Evolutionary conservation across 2,329 filamentous ascomycete species (phyloP).

Genomic region (Fusarium keratoplasticum): DNA sequence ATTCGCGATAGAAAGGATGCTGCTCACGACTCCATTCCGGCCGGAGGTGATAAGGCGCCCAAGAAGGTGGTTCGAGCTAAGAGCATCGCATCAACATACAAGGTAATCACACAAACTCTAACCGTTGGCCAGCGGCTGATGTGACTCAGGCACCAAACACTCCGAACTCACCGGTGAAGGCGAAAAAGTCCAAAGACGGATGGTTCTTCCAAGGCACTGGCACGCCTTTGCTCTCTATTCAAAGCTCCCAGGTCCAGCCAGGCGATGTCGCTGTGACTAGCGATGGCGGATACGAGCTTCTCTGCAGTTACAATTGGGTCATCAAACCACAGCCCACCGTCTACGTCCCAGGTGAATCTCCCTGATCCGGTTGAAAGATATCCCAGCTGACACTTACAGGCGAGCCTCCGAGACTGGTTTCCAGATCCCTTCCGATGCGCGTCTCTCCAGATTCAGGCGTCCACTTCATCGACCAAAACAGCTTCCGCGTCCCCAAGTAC

Average conservation of each 20-base stretch:
- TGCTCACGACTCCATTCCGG: background rate
- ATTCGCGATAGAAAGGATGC: background rate
- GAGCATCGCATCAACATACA: background rate
- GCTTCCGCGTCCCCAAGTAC: constrained; percentile 17
- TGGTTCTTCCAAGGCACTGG: background rate
- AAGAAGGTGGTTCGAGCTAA: background rate
- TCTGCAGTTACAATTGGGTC: constrained; percentile 33
- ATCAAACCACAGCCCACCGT: background rate
- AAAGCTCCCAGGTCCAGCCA: background rate
- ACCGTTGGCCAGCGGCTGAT: background rate
- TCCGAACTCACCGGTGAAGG: background rate
- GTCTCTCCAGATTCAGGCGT: constrained; percentile 1
- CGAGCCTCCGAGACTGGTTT: background rate
- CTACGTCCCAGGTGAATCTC: constrained; percentile 19
- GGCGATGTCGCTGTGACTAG: background rate
- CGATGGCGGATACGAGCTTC: constrained; percentile 1
- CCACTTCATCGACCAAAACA: constrained; percentile 28
- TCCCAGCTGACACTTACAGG: background rate
- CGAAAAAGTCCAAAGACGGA: background rate
- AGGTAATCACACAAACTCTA: background rate
- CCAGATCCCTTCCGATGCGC: background rate
- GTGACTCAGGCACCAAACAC: background rate
- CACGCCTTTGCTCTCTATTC: background rate
- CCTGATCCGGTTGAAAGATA: rapidly evolving
- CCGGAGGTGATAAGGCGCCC: background rate